Percentiles rank a stretch among this genome's conserved stretches.
Evolutionary conservation across 169 alveolate genomes (phyloP).

Genomic region (Sarcocystis neurona): DNA sequence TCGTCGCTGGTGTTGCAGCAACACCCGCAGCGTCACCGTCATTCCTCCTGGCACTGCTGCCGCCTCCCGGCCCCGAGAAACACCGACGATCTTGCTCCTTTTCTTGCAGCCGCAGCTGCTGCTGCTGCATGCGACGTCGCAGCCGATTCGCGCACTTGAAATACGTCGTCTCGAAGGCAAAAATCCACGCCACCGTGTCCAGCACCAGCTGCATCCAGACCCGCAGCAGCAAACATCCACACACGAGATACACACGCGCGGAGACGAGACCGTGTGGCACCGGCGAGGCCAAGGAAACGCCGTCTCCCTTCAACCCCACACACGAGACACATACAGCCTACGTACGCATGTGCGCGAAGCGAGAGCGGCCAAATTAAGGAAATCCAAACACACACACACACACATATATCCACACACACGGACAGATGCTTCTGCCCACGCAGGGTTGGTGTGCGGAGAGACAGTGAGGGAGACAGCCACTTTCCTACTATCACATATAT

Average conservation of each 20-base stretch:
- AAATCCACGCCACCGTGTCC: slow-evolving; percentile 42
- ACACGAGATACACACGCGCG: background rate
- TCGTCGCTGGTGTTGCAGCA: background rate
- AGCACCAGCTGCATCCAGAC: slow-evolving; percentile 39
- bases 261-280: too few relatives aligned
- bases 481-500: too few relatives aligned
- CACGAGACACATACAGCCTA: too few relatives aligned
- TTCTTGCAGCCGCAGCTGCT: background rate
- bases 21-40: background rate
- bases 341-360: too few relatives aligned
- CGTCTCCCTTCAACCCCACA: too few relatives aligned
- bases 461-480: too few relatives aligned
- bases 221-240: background rate
- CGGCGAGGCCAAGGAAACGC: too few relatives aligned
- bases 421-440: too few relatives aligned
- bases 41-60: background rate
- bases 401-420: too few relatives aligned
- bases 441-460: too few relatives aligned
- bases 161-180: slow-evolving; percentile 43
- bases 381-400: too few relatives aligned
- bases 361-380: too few relatives aligned
- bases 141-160: slow-evolving; percentile 44
- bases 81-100: slow-evolving; percentile 20
- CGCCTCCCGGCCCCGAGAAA: background rate
- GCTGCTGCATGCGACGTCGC: slow-evolving; percentile 31